Conservation (phyloP, 768 basidiomycete genomes). For the Mycena venus region DNA sequence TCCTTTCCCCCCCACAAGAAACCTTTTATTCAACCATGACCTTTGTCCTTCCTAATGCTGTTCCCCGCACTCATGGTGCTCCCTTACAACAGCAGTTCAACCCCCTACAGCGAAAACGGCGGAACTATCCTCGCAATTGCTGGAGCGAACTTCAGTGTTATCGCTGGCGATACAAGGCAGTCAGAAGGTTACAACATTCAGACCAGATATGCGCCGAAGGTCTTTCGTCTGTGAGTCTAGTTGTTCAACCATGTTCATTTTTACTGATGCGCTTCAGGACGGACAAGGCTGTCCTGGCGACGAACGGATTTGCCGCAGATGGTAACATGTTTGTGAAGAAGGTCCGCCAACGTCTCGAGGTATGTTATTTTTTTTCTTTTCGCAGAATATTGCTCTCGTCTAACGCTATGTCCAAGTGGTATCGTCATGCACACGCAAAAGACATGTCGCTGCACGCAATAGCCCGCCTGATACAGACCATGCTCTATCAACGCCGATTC, state of each 20-base stretch:
- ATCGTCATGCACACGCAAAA: slow-evolving; percentile 95
- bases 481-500: slow-evolving; percentile 96
- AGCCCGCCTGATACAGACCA: slow-evolving; percentile 96
- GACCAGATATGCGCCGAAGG: slow-evolving; percentile 81
- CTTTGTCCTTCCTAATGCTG: slow-evolving; percentile 39
- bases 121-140: slow-evolving; percentile 85
- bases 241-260: neutral
- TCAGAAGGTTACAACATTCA: slow-evolving; percentile 83
- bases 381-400: neutral
- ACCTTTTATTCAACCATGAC: neutral
- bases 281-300: slow-evolving; percentile 92
- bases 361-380: slow-evolving; percentile 50
- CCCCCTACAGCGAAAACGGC: slow-evolving; percentile 78
- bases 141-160: slow-evolving; percentile 78
- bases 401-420: slow-evolving; percentile 75
- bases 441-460: slow-evolving; percentile 96
- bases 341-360: slow-evolving; percentile 95
- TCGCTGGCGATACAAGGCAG: slow-evolving; percentile 84
- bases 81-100: slow-evolving; percentile 63
- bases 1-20: neutral
- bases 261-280: slow-evolving; percentile 64
- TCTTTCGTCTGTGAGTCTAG: slow-evolving; percentile 74
- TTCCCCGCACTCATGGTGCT: neutral
- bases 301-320: slow-evolving; percentile 97
- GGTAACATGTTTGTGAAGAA: slow-evolving; percentile 98